phyloP scores from a whole-genome alignment of 1,284 basidiomycete species.

The Leccinum subfulvum region DNA sequence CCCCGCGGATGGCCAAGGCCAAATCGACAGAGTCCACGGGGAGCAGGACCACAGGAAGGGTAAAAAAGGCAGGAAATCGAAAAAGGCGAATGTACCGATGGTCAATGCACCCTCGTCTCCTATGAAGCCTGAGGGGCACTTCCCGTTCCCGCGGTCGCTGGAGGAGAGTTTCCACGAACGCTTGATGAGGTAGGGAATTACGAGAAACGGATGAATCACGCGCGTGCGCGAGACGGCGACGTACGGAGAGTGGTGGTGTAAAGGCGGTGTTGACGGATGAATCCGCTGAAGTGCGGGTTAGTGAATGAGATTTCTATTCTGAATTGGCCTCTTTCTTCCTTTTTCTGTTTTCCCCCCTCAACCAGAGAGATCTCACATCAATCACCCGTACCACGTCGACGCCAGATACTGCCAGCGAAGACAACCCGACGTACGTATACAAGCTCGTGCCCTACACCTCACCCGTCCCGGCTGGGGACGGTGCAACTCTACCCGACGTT shows the following conservation, averaged over 20 bases:
- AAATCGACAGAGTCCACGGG: constrained; percentile 32
- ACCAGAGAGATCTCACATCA: background rate
- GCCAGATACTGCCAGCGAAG: background rate
- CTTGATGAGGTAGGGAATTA: constrained; percentile 37
- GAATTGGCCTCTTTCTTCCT: constrained; percentile 5
- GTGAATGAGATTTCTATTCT: constrained; percentile 18
- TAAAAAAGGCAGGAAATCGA: constrained; percentile 31
- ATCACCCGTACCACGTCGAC: background rate
- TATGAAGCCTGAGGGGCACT: constrained; percentile 42
- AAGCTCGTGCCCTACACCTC: constrained; percentile 26
- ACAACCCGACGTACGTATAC: constrained; percentile 30
- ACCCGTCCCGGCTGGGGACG: constrained; percentile 10
- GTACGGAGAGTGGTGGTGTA: constrained; percentile 79
- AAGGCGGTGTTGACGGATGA: constrained; percentile 59
- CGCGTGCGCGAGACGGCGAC: constrained; percentile 69
- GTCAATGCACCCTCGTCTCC: constrained; percentile 37
- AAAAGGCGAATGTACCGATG: constrained; percentile 37
- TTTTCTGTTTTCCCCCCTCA: constrained; percentile 8
- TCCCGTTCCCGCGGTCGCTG: constrained; percentile 57
- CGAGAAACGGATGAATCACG: constrained; percentile 56
- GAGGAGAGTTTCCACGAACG: constrained; percentile 37
- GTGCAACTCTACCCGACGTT: constrained; percentile 15
- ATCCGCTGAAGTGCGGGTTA: constrained; percentile 16
- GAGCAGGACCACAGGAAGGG: constrained; percentile 27
- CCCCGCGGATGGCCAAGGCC: constrained; percentile 31